These are phyloP conservation scores for Torrubiella hemipterigena DNA, from an alignment of 2,329 filamentous ascomycete genomes.

Conservation along the genomic window DNA sequence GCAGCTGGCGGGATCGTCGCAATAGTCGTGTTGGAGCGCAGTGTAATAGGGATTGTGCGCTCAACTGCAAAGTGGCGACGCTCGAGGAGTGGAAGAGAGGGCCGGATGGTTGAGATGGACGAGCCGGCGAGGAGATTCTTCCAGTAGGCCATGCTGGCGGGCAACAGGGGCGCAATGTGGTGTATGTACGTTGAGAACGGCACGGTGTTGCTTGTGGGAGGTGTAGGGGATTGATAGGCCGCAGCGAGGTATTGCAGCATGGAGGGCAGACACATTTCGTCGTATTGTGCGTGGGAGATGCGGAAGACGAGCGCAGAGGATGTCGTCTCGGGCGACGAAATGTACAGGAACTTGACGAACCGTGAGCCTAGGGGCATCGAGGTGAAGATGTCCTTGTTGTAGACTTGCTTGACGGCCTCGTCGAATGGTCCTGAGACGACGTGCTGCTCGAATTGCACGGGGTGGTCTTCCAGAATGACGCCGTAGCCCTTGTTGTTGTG, in stretches of 20 bases:
- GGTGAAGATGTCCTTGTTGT: conserved; percentile 41
- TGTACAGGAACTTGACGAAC: conserved; percentile 47
- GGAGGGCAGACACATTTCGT: conserved; percentile 53
- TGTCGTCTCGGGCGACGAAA: conserved; percentile 18
- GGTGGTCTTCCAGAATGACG: conserved; percentile 45
- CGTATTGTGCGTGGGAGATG: conserved; percentile 58
- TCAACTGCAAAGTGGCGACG: conserved; percentile 28
- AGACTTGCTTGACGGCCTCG: conserved; percentile 39
- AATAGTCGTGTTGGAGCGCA: conserved; percentile 43
- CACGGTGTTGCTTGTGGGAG: conserved; percentile 16
- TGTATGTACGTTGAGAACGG: conserved; percentile 35
- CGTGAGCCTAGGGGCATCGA: conserved; percentile 45
- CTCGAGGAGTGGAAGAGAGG: conserved; percentile 21
- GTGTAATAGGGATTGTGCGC: conserved; percentile 30
- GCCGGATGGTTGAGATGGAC: conserved; percentile 31
- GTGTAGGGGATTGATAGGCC: conserved; percentile 20
- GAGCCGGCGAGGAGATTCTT: conserved; percentile 43
- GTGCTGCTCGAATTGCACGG: conserved; percentile 38
- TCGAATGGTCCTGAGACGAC: conserved; percentile 35
- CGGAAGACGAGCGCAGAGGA: conserved; percentile 40
- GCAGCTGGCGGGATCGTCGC: conserved; percentile 56
- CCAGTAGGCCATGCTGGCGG: conserved; percentile 49
- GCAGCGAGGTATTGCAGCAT: conserved; percentile 48
- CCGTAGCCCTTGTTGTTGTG: conserved; percentile 37
- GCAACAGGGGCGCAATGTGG: conserved; percentile 27